A percentile compares a stretch with the other conserved stretches of the same genome.
Evolutionary conservation across 352 stramenopile genomes (phyloP).

Genomic region (Pythium rhizo-oryzae): DNA sequence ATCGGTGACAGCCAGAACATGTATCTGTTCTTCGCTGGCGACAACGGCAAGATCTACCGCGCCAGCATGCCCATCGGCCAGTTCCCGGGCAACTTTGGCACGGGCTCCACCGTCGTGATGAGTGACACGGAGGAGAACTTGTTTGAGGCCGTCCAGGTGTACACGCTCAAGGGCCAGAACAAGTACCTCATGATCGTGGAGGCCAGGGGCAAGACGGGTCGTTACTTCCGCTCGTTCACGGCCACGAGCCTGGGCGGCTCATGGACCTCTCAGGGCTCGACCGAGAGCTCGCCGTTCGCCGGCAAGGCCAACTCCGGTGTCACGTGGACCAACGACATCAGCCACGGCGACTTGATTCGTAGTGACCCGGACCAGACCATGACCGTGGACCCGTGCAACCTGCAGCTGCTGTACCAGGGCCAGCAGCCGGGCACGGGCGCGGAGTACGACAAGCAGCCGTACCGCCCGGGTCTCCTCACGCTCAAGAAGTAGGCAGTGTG

Average conservation of each 20-base stretch:
- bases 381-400: slow-evolving; percentile 10
- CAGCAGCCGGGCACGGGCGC: slow-evolving; percentile 1
- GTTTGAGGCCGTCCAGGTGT: too few relatives aligned
- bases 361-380: slow-evolving; percentile 12
- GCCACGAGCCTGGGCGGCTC: too few relatives aligned
- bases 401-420: slow-evolving; percentile 10
- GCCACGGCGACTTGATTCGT: slow-evolving; percentile 7
- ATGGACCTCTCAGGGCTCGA: neutral
- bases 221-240: too few relatives aligned
- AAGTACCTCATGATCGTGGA: too few relatives aligned
- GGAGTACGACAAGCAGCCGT: neutral
- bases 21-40: too few relatives aligned
- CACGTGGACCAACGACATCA: too few relatives aligned
- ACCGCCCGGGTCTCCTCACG: too few relatives aligned
- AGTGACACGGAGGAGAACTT: neutral
- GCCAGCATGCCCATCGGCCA: too few relatives aligned
- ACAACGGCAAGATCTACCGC: too few relatives aligned
- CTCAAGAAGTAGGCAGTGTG: too few relatives aligned
- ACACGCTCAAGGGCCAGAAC: too few relatives aligned
- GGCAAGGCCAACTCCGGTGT: slow-evolving; percentile 1
- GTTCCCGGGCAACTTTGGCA: slow-evolving; percentile 5
- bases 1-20: slow-evolving; percentile 1
- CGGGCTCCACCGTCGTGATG: neutral
- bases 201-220: too few relatives aligned
- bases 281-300: neutral